Evolutionary conservation across 2,329 filamentous ascomycete species (phyloP), one percentile per base, ranked within the genome.

Genomic region (Chaetomiaceae sp.): DNA sequence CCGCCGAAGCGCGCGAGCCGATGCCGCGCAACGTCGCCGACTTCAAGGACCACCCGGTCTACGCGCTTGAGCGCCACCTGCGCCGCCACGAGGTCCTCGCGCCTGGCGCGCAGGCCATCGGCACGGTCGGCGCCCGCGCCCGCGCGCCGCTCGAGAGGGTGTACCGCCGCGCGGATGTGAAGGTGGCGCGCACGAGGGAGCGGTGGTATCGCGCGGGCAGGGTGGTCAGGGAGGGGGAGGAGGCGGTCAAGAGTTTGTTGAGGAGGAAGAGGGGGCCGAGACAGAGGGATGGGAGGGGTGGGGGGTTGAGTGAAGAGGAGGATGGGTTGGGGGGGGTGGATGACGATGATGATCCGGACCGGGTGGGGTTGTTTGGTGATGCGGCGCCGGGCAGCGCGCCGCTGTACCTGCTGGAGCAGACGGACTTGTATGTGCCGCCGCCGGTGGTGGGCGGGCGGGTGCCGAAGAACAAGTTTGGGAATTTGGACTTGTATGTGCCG

Each of bases 381-480:
- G 42, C 44, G 0, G 70, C 72, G 4, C 12, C 7, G 27, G 68
- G 69, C 5, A 69, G 75, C 2, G 78, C 71, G 1, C 80, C 81
- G 1, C 65, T 84, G 1, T 86, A 78, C 58, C 79, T 72, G 0
- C 61, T 72, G 15, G 74, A 79, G 8, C 81, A 88, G 59, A 88
- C 91, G 0, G 77, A 84, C 12, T 50, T 83, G 0, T 97, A 95
- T 64, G 67, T 78, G 11, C 79, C 91, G 0, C 85, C 88, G 1
- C 83, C 88, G 0, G 83, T 97, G 1, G 71, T 86, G 3, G 68
- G 81, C 42, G 90, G 89, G 0, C 72, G 74, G 11, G 76, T 97
- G 1, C 91, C 93, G 0, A 91, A 88, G 67, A 98, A 98, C 61
- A 83, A 84, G 15, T 98, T 88, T 64, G 89, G 89, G 10, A 98